These are phyloP conservation scores for Sequoia sempervirens DNA, from an alignment of 75 land plant species.

Conservation along the genomic window DNA sequence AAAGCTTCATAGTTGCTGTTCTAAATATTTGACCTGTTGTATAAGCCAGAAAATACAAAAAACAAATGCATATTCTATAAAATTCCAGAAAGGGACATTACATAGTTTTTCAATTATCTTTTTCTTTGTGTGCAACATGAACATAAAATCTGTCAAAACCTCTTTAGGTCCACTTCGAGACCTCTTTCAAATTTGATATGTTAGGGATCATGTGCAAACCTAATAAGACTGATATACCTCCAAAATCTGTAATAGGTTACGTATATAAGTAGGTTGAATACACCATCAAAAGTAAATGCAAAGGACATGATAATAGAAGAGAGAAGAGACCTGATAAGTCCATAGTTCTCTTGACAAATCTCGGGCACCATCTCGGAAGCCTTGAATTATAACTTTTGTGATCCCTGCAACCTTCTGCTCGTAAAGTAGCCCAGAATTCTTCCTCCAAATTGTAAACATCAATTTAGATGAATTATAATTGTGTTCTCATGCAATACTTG, in stretches of 20 bases:
- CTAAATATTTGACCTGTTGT: too few species aligned
- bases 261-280: neutral
- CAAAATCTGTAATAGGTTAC: neutral
- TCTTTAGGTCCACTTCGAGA: neutral
- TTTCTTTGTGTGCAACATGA: neutral
- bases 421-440: constrained; percentile 4
- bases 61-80: too few species aligned
- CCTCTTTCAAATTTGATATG: neutral
- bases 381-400: neutral
- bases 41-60: too few species aligned
- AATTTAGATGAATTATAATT: neutral
- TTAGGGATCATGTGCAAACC: neutral
- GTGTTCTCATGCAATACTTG: neutral
- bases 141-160: neutral
- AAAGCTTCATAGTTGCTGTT: too few species aligned
- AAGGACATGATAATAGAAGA: neutral
- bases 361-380: neutral
- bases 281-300: neutral
- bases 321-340: neutral
- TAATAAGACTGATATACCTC: neutral
- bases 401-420: constrained; percentile 1
- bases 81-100: too few species aligned
- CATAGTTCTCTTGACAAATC: constrained; percentile 1
- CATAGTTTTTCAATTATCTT: neutral
- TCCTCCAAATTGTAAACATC: neutral